Evolutionary conservation across 2,329 filamentous ascomycete genomes (phyloP).

Genomic region (Calonectria crousiana): DNA sequence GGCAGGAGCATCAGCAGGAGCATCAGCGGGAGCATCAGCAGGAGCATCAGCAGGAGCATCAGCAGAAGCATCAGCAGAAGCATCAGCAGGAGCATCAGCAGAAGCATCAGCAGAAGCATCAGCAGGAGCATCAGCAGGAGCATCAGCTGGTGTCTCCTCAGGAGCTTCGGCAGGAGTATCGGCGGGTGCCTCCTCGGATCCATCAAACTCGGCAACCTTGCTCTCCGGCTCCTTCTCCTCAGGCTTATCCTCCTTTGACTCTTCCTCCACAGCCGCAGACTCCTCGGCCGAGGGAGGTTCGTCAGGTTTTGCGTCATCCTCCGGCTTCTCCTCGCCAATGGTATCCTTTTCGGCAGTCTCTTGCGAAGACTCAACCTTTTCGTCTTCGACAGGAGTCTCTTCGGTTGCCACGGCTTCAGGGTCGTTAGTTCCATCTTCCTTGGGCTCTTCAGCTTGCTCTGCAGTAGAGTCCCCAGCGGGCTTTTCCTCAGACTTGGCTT

Average conservation of each 20-base stretch:
- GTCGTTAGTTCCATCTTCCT: slow-evolving; percentile 3
- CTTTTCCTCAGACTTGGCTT: background rate
- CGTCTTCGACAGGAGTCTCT: background rate
- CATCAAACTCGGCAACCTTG: slow-evolving; percentile 7
- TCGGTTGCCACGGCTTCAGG: background rate
- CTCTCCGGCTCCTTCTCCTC: background rate
- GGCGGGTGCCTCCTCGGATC: background rate
- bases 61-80: background rate
- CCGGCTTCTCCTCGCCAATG: background rate
- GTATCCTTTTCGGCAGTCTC: slow-evolving; percentile 7
- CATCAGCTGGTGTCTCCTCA: background rate
- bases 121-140: no score
- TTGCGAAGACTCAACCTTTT: background rate
- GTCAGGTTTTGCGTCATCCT: slow-evolving; percentile 10
- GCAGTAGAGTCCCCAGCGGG: background rate
- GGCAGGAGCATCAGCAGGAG: background rate
- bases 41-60: background rate
- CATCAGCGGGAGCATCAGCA: background rate
- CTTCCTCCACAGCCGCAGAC: slow-evolving; percentile 6
- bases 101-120: no score
- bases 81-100: background rate
- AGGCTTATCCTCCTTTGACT: background rate
- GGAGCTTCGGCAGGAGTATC: no score
- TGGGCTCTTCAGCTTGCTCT: slow-evolving; percentile 1
- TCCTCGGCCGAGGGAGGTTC: background rate